Evolutionary conservation across 345 rosid genomes (phyloP).

Genomic region (Gossypium thurberi): DNA sequence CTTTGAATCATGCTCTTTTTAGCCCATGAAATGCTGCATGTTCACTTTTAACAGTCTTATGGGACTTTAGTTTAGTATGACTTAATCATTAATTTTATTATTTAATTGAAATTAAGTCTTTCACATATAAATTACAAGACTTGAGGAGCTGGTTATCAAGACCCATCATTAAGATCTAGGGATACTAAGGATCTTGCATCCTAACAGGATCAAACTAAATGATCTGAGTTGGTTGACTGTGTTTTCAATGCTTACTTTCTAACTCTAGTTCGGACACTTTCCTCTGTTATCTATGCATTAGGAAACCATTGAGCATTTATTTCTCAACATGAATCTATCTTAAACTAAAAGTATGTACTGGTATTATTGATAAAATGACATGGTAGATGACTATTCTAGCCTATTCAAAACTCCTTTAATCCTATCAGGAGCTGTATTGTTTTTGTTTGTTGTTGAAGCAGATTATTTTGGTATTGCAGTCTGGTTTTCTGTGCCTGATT

Average conservation of each 20-base stretch:
- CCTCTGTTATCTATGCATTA: not conserved
- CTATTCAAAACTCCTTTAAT: not conserved
- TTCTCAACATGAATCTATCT: not conserved
- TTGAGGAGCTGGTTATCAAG: not conserved
- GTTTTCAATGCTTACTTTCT: not conserved
- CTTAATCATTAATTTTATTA: not conserved
- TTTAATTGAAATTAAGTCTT: not conserved
- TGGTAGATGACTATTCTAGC: not conserved
- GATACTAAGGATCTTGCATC: not conserved
- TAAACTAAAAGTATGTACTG: not conserved
- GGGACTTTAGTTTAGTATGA: not conserved
- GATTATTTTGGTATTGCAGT: conserved; percentile 37
- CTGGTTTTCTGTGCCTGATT: conserved; percentile 53
- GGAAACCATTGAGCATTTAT: not conserved
- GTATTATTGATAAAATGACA: not conserved
- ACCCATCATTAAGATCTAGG: not conserved
- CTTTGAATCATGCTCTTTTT: not conserved
- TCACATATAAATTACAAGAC: not conserved
- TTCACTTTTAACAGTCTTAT: not conserved
- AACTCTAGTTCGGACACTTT: not conserved
- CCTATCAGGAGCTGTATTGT: not conserved
- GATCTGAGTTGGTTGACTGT: not conserved
- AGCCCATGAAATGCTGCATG: no score
- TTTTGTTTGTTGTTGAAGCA: not conserved
- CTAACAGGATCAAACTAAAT: not conserved